Evolutionary conservation across 2,329 filamentous ascomycete genomes (phyloP), one percentile per base, ranked within the genome.

Genomic region (Hypoxylon rubiginosum): DNA sequence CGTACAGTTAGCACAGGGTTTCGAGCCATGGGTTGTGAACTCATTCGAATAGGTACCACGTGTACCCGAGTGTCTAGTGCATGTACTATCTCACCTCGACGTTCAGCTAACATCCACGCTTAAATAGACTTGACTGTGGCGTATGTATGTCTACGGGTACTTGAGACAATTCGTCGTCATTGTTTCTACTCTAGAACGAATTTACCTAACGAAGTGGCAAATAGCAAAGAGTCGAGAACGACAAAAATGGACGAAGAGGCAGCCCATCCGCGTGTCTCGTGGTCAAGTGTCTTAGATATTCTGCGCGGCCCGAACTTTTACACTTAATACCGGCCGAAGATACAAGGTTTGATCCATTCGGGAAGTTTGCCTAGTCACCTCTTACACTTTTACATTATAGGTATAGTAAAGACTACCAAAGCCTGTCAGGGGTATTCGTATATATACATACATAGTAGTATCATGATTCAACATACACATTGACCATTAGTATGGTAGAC

Each of bases 91-190:
- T 53, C 60, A 39, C 34, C 28, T 58, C 48, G 41, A n/a, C 17
- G 49, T 58, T 64, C 59, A 64, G 63, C 59, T 67, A 50, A 41
- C n/a, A 51, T 26, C 21, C 41, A 21, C 21, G 15, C 54, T 57
- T 39, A 30, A 36, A 65, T 48, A 26, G 51, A 36, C 52, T 19
- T 60, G n/a, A 52, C 46, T 58, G 43, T 63, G 55, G 56, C 45
- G 58, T 58, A 60, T 19, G 55, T 68, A 54, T 49, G 24, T 28
- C 34, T 58, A 55, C 51, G 36, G 36, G 58, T 49, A 59, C 58
- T 57, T 56, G 34, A 59, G 24, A 64, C 30, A 49, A 46, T 49
- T 41, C 39, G 9, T n/a, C 34, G 19, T 55, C 46, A 15, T 46
- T 53, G 43, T 59, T 53, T 30, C 15, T 19, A 32, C 21, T 24